A percentile compares a stretch with the other conserved stretches of the same genome.
Evolutionary conservation across 2,329 filamentous ascomycete species (phyloP).

Genomic region (Microascus cirrosus): DNA sequence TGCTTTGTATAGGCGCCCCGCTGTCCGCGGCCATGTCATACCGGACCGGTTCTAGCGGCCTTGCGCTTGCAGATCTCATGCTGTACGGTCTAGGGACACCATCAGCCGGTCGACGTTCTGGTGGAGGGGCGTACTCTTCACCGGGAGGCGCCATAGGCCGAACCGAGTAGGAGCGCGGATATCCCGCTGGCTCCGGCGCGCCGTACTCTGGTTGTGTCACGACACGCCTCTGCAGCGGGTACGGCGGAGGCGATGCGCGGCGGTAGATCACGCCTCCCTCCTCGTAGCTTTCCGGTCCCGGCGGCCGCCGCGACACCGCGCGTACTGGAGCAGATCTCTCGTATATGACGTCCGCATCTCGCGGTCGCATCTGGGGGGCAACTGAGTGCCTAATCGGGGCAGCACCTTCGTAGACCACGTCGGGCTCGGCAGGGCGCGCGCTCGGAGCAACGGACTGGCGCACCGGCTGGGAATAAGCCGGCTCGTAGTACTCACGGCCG

Average conservation of each 20-base stretch:
- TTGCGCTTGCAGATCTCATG: conserved; percentile 44
- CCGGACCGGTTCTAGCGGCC: conserved; percentile 34
- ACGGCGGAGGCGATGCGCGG: conserved; percentile 36
- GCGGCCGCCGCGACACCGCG: conserved; percentile 36
- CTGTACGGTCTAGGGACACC: conserved; percentile 41
- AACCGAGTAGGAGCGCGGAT: conserved; percentile 19
- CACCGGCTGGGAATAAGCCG: conserved; percentile 27
- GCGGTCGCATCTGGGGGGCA: conserved; percentile 30
- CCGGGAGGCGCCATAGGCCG: conserved; percentile 30
- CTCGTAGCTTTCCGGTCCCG: conserved; percentile 29
- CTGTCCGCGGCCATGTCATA: conserved; percentile 26
- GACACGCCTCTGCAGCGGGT: conserved; percentile 36
- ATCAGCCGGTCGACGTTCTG: conserved; percentile 28
- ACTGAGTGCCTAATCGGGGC: conserved; percentile 38
- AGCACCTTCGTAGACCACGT: conserved; percentile 54
- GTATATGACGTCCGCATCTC: conserved; percentile 50
- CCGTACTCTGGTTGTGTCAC: conserved; percentile 51
- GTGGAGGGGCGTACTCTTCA: conserved; percentile 37
- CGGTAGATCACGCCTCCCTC: conserved; percentile 40
- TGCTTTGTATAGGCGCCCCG: conserved; percentile 33
- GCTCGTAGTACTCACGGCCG: conserved; percentile 66
- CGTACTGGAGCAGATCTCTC: conserved; percentile 46
- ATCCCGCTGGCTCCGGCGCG: conserved; percentile 18
- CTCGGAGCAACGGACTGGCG: conserved; percentile 44
- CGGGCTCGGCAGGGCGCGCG: conserved; percentile 31